Evolutionary conservation across 345 rosid species (phyloP), one percentile per base, ranked within the genome.

Genomic region (Aquilaria sinensis): DNA sequence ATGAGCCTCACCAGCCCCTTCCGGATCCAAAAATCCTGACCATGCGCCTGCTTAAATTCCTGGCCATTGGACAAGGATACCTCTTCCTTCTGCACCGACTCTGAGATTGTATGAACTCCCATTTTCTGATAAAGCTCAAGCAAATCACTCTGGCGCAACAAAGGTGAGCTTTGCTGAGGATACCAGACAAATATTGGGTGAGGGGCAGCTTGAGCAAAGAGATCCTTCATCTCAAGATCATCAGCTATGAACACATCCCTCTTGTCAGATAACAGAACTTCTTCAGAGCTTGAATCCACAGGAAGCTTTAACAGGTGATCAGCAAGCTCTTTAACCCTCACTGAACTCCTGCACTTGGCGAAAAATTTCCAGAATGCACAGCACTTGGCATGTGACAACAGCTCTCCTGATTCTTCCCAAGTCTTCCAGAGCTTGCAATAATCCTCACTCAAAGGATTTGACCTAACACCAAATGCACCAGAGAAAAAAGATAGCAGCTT

Each of bases 291-390:
- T 34, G 77, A 72, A 34, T 68, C 63, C 30, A 81, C 89, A 0
- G 95, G 95, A 48, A 87, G 55, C 75, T 81, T 83, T 13, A 57
- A 49, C 64, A 85, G 29, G 5, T 60, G 56, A 9, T 78, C 79
- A 14, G 81, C 66, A 31, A 82, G 80, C 48, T 41, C 51, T 68
- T 50, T 53, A 60, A 64, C 71, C 2, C 53, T 58, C 13, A 12
- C 10, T 0, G 67, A 45, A 72, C 69, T 31, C 68, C 66, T 31
- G 12, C 77, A 61, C 52, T 31, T 57, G 47, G 70, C 1, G 32
- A 70, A 74, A 51, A 62, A 79, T 10, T 67, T 43, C 97, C 97
- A 90, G 64, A 90, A 90, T 54, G 92, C 81, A 71, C 77, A 76
- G 51, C 92, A 90, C 58, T 82, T 79, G 0, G 56, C 69, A 9